A percentile compares a stretch with the other conserved stretches of the same genome.
Conservation (phyloP, 2,329 filamentous ascomycete species). For the Arthrocladium fulminans region DNA sequence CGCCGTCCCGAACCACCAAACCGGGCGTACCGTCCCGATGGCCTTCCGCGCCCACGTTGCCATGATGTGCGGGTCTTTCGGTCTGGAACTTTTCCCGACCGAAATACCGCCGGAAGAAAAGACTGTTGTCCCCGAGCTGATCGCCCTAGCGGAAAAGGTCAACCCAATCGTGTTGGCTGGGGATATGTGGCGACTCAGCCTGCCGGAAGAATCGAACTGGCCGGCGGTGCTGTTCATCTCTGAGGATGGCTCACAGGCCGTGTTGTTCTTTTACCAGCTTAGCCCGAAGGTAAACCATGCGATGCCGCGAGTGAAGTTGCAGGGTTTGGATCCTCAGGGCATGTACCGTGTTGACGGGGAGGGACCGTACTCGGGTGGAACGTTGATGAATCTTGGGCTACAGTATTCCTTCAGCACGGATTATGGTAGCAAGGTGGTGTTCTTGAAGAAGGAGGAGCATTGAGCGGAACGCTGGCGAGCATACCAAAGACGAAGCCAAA, state of each 20-base stretch:
- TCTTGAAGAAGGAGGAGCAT: constrained; percentile 47
- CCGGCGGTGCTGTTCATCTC: constrained; percentile 54
- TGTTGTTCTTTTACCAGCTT: constrained; percentile 55
- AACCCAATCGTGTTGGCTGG: constrained; percentile 53
- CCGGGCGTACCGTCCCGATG: constrained; percentile 47
- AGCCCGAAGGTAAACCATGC: constrained; percentile 45
- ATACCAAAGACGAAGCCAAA: too few species aligned
- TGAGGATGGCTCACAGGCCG: constrained; percentile 40
- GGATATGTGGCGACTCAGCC: constrained; percentile 50
- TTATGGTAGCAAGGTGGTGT: constrained; percentile 50
- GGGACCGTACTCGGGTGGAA: constrained; percentile 47
- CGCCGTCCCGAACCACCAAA: constrained; percentile 51
- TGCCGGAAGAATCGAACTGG: constrained; percentile 53
- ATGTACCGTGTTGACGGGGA: constrained; percentile 48
- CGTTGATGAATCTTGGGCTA: constrained; percentile 54
- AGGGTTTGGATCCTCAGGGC: constrained; percentile 48
- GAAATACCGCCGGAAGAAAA: constrained; percentile 45
- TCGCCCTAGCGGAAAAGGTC: constrained; percentile 46
- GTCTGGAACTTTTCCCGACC: constrained; percentile 53
- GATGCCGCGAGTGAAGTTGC: constrained; percentile 45
- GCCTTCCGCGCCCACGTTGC: constrained; percentile 56
- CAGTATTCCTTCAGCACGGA: constrained; percentile 46
- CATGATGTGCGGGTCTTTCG: constrained; percentile 61
- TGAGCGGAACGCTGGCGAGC: too few species aligned
- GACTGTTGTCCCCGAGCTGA: constrained; percentile 45